Evolutionary conservation across 305 asterid species (phyloP), one percentile per base, ranked within the genome.

Genomic region (Fraxinus floribunda): DNA sequence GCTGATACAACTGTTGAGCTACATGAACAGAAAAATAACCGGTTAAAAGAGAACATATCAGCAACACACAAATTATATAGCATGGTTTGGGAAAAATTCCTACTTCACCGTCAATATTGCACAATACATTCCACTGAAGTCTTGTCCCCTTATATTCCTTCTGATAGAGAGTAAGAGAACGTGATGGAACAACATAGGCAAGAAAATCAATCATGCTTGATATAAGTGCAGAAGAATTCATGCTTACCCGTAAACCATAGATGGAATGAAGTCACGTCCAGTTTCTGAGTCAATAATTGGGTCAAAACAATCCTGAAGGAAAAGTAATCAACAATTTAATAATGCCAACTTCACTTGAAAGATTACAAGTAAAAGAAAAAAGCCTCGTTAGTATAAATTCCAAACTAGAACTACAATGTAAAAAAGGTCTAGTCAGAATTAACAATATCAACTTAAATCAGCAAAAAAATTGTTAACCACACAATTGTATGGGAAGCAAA

Each of bases 1-100:
- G 98, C 99, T 85, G 98, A 94, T 83, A 92, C 94, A 86, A 97
- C 97, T 75, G 92, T 86, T 73, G 99, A 92, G 89, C 99, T 97
- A 94, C 92, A 92, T 79, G 73, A 86, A 84, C 68, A 80, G 49
- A 64, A 84, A 77, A 86, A 84, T 73, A 85, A 78, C 4, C n/a
- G 79, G 26, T 83, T 77, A 80, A 83, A 13, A 30, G 30, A 44
- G 75, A 85, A 76, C 3, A 8, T 39, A 78, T 49, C 38, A 80
- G 77, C 80, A 82, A 76, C 57, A 82, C 29, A 85, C 13, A 66
- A 68, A 32, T 22, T 35, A 39, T 2, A 64, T 34, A 76, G 78
- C 9, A 36, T 16, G 36, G 16, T 76, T 36, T 82, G 49, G 68
- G 64, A 72, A 34, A 82, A 66, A 80, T 66, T 81, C 90, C 62